A percentile compares a stretch with the other conserved stretches of the same genome.
Conservation (phyloP, 306 rosid genomes). For the Arachis hypogaea region DNA sequence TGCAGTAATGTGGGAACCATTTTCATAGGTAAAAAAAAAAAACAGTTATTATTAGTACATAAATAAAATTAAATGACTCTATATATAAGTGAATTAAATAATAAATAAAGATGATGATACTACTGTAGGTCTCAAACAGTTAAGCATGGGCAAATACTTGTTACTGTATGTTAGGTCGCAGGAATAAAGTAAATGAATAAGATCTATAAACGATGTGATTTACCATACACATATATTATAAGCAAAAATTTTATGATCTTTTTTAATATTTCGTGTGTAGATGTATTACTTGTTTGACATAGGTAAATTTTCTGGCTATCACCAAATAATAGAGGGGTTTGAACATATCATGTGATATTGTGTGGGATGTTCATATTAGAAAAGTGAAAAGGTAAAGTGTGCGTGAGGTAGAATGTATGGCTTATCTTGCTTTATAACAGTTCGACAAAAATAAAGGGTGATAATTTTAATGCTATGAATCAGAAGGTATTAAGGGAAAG, state of each 20-base stretch:
- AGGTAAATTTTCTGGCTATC: conserved; percentile 33
- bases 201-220: neutral
- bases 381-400: neutral
- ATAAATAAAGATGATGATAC: no score
- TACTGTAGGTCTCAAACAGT: neutral
- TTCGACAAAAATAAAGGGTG: neutral
- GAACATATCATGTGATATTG: conserved; percentile 44
- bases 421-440: conserved; percentile 11
- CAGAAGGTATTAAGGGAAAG: neutral
- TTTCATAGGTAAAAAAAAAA: neutral
- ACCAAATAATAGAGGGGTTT: conserved; percentile 10
- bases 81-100: no score
- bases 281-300: conserved; percentile 10
- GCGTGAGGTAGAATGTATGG: conserved; percentile 30
- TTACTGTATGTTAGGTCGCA: conserved; percentile 35
- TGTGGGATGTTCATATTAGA: conserved; percentile 41
- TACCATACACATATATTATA: neutral
- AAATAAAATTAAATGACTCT: neutral
- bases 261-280: conserved; percentile 22
- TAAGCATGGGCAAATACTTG: conserved; percentile 27
- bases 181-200: conserved; percentile 35
- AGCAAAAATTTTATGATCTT: conserved; percentile 30
- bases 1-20: neutral
- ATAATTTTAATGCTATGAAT: conserved; percentile 17
- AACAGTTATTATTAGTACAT: neutral